Percentiles rank a stretch among this genome's conserved stretches.
Evolutionary conservation across 2,329 filamentous ascomycete species (phyloP).

Genomic region (Hypoxylon sp.): DNA sequence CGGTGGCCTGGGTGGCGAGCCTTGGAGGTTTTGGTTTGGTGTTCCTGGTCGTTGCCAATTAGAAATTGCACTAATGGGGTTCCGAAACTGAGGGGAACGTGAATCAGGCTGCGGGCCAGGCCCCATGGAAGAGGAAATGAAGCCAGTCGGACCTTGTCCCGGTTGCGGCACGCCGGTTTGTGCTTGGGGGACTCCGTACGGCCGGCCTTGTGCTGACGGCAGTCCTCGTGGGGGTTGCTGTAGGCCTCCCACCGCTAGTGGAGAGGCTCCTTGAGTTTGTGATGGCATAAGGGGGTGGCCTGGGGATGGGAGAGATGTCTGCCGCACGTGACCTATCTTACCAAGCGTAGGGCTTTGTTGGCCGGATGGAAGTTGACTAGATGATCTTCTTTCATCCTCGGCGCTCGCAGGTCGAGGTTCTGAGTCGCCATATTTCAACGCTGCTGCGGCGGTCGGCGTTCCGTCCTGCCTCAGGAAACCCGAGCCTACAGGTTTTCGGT

Average conservation of each 20-base stretch:
- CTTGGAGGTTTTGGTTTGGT: constrained; percentile 9
- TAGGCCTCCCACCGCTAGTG: constrained; percentile 12
- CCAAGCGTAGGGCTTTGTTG: constrained; percentile 37
- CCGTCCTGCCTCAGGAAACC: constrained; percentile 34
- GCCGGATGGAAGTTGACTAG: constrained; percentile 33
- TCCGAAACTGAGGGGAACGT: constrained; percentile 25
- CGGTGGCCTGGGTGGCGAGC: constrained; percentile 23
- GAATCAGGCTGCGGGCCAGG: constrained; percentile 7
- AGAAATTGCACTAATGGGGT: constrained; percentile 28
- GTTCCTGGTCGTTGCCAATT: constrained; percentile 23
- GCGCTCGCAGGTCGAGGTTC: constrained; percentile 23
- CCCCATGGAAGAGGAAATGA: neutral
- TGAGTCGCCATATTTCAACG: constrained; percentile 12
- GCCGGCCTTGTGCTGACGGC: constrained; percentile 17
- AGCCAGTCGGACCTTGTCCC: neutral
- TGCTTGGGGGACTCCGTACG: constrained; percentile 24
- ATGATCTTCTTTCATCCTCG: constrained; percentile 32
- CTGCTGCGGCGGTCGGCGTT: constrained; percentile 24
- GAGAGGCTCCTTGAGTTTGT: constrained; percentile 31
- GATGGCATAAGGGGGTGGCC: constrained; percentile 36
- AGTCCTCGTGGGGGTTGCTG: constrained; percentile 21
- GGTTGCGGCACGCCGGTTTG: constrained; percentile 17
- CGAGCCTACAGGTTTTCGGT: constrained; percentile 45
- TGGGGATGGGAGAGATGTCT: constrained; percentile 41
- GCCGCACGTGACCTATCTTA: constrained; percentile 35